phyloP scores from a whole-genome alignment of 345 rosid species.

The Tarenaya hassleriana region DNA sequence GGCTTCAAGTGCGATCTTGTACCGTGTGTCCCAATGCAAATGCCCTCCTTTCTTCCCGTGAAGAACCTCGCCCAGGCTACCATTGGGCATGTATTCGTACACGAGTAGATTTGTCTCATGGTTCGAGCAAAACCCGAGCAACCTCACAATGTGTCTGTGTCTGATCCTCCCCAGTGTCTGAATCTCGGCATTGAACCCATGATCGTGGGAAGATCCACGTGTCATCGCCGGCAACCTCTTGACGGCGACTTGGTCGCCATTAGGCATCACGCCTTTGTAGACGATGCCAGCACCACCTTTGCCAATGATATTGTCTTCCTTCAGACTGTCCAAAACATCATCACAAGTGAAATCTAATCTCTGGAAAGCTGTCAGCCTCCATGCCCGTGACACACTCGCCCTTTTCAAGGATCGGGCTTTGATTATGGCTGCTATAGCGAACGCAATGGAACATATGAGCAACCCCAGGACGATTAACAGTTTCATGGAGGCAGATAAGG shows the following conservation, averaged over 20 bases:
- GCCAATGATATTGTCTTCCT: constrained; percentile 79
- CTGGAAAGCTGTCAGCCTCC: constrained; percentile 88
- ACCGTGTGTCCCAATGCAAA: constrained; percentile 74
- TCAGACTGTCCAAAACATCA: constrained; percentile 63
- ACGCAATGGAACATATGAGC: constrained; percentile 69
- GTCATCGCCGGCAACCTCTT: constrained; percentile 68
- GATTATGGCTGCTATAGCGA: constrained; percentile 66
- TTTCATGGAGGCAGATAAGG: constrained; percentile 64
- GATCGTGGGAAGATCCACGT: constrained; percentile 81
- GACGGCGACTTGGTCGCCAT: constrained; percentile 64
- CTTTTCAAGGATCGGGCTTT: constrained; percentile 66
- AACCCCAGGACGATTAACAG: constrained; percentile 66
- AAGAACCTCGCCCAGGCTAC: constrained; percentile 79
- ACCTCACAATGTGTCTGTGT: constrained; percentile 71
- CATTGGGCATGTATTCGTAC: constrained; percentile 79
- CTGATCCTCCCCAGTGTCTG: constrained; percentile 79
- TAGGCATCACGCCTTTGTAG: constrained; percentile 70
- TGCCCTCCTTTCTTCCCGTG: constrained; percentile 89
- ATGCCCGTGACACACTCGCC: constrained; percentile 58
- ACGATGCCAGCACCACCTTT: constrained; percentile 86
- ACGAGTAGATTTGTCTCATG: constrained; percentile 82
- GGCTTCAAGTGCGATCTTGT: constrained; percentile 70
- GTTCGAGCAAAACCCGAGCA: constrained; percentile 77
- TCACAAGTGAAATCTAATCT: constrained; percentile 72
- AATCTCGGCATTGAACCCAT: constrained; percentile 87